Percentiles rank a stretch among this genome's conserved stretches.
These are phyloP conservation scores for Sphagnum fallax DNA, from an alignment of 228 moss, liverwort and hornwort genomes.

Conservation along the genomic window DNA sequence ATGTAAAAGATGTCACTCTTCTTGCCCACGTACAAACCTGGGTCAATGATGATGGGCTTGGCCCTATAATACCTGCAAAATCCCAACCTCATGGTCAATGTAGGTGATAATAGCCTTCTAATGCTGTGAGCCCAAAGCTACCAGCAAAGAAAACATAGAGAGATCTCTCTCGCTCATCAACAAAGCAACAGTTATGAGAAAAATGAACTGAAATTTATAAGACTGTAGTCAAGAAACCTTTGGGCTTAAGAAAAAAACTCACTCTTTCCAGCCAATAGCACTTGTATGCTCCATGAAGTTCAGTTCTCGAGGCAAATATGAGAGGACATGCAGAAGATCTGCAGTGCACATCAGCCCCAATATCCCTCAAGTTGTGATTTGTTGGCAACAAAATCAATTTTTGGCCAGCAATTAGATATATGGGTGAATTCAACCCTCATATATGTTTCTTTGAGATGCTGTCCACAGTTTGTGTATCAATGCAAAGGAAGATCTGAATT, in stretches of 20 bases:
- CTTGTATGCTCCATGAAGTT: constrained; percentile 97
- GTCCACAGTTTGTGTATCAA: no score
- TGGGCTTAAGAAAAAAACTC: constrained; percentile 9
- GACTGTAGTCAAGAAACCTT: not conserved
- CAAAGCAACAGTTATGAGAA: no score
- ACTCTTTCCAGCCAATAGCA: constrained; percentile 98
- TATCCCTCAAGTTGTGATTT: no score
- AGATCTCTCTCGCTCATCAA: no score
- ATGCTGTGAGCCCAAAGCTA: not conserved
- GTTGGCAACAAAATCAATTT: no score
- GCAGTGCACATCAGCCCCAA: constrained; percentile 6
- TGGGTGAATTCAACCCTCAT: no score
- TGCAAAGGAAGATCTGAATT: no score
- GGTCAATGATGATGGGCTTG: constrained; percentile 9
- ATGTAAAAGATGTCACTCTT: constrained; percentile 27
- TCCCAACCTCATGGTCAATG: not conserved
- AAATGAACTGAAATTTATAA: not conserved
- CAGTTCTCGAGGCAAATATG: constrained; percentile 91
- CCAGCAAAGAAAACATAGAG: no score
- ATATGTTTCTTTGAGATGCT: no score
- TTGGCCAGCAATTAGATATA: no score
- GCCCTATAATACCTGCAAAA: constrained; percentile 1
- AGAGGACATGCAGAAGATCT: constrained; percentile 97
- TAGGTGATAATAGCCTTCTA: not conserved
- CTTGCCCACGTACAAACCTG: constrained; percentile 5